A percentile compares a stretch with the other conserved stretches of the same genome.
phyloP scores from a whole-genome alignment of 805 yeast genomes.

The Starmerella riodocensis region DNA sequence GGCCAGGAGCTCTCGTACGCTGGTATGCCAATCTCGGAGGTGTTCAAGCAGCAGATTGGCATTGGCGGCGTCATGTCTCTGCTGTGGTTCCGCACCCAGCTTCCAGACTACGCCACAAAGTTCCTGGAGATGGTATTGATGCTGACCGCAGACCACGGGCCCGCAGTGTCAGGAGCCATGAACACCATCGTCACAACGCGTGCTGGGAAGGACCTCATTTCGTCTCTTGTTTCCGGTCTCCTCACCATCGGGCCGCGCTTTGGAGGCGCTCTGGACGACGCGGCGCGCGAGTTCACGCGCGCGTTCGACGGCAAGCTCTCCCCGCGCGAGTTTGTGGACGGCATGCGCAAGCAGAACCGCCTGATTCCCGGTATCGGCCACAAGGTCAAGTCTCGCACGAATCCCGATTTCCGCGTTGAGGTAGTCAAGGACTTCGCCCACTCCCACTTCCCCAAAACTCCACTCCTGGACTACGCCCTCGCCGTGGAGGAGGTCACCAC shows the following conservation, averaged over 20 bases:
- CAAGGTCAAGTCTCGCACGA: slow-evolving; percentile 36
- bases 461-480: slow-evolving; percentile 34
- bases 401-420: slow-evolving; percentile 38
- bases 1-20: slow-evolving; percentile 37
- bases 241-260: slow-evolving; percentile 36
- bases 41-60: slow-evolving; percentile 36
- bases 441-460: slow-evolving; percentile 34
- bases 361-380: slow-evolving; percentile 38
- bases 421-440: slow-evolving; percentile 35
- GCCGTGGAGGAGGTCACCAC: slow-evolving; percentile 39
- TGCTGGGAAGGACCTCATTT: slow-evolving; percentile 36
- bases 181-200: slow-evolving; percentile 37
- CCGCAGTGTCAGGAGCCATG: slow-evolving; percentile 38
- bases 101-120: slow-evolving; percentile 34
- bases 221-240: slow-evolving; percentile 35
- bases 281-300: slow-evolving; percentile 34
- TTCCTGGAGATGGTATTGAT: slow-evolving; percentile 38
- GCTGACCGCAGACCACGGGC: slow-evolving; percentile 39
- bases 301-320: slow-evolving; percentile 35
- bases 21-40: slow-evolving; percentile 36
- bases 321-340: slow-evolving; percentile 35
- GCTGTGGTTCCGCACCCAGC: slow-evolving; percentile 35
- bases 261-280: slow-evolving; percentile 38
- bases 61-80: slow-evolving; percentile 38
- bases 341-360: slow-evolving; percentile 37